Conservation (phyloP, 2,329 filamentous ascomycete genomes). For the Exophiala viscosa region DNA sequence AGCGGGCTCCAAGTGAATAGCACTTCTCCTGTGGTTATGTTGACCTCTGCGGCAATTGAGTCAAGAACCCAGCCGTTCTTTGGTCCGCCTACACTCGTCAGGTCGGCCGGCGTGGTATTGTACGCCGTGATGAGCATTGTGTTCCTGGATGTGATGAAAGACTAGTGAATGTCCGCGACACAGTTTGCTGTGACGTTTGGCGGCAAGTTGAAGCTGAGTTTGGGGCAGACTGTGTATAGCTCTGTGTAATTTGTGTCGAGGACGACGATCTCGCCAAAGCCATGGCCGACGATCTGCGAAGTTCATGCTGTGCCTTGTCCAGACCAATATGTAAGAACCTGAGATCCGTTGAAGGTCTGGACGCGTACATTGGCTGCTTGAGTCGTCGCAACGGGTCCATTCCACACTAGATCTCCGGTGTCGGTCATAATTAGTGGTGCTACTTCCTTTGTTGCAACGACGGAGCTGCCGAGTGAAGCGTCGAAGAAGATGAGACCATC, state of each 20-base stretch:
- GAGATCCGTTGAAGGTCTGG: conserved; percentile 33
- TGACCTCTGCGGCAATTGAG: conserved; percentile 35
- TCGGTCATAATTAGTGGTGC: conserved; percentile 38
- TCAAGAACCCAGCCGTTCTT: conserved; percentile 31
- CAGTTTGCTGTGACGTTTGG: conserved; percentile 11
- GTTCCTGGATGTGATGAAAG: conserved; percentile 33
- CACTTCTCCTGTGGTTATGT: conserved; percentile 33
- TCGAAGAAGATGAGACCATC: conserved; percentile 34
- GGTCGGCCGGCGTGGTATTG: conserved; percentile 33
- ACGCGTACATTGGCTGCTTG: conserved; percentile 34
- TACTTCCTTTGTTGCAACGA: conserved; percentile 33
- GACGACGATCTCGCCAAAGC: conserved; percentile 16
- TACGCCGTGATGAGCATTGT: conserved; percentile 37
- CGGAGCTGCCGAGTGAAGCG: not conserved
- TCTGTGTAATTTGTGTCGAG: conserved; percentile 35
- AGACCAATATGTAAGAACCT: conserved; percentile 38
- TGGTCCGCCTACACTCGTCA: conserved; percentile 30
- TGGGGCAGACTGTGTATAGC: conserved; percentile 31
- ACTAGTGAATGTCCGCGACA: conserved; percentile 36
- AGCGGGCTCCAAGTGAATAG: conserved; percentile 36
- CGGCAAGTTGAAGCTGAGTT: conserved; percentile 6
- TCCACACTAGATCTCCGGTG: conserved; percentile 35
- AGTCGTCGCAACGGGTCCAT: conserved; percentile 32
- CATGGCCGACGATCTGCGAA: conserved; percentile 9
- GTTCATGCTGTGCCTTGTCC: conserved; percentile 25